A percentile compares a stretch with the other conserved stretches of the same genome.
Evolutionary conservation across 495 filamentous ascomycete genomes (phyloP).

Genomic region (Penicillium bialowiezense): DNA sequence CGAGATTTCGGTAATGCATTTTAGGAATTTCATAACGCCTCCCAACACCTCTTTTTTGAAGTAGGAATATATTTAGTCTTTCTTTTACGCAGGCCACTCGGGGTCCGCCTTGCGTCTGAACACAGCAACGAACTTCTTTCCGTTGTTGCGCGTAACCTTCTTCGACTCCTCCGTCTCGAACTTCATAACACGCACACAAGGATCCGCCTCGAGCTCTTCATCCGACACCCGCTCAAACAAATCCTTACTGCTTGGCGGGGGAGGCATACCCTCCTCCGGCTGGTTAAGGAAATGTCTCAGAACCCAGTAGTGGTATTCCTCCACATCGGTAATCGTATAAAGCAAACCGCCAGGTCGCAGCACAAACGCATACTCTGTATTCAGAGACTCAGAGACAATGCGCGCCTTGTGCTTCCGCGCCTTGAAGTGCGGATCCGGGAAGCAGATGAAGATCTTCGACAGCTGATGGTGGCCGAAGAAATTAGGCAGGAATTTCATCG

Average conservation of each 20-base stretch:
- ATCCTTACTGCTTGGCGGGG: conserved; percentile 44
- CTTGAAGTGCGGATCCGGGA: conserved; percentile 98
- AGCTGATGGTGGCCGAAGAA: conserved; percentile 79
- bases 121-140: conserved; percentile 81
- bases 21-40: conserved; percentile 15
- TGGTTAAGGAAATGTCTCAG: conserved; percentile 67
- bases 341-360: conserved; percentile 77
- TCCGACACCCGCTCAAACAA: conserved; percentile 55
- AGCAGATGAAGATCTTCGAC: conserved; percentile 91
- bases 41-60: conserved; percentile 13
- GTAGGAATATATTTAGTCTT: background rate
- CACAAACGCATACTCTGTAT: conserved; percentile 90
- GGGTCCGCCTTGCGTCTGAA: conserved; percentile 81
- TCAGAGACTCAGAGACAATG: conserved; percentile 84
- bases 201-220: conserved; percentile 67
- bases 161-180: conserved; percentile 93
- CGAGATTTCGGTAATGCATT: conserved; percentile 18
- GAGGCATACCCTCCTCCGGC: conserved; percentile 19
- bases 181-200: conserved; percentile 77
- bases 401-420: conserved; percentile 92
- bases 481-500: conserved; percentile 98
- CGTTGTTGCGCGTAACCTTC: conserved; percentile 89
- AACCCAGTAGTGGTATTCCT: conserved; percentile 93
- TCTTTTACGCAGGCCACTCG: conserved; percentile 51
- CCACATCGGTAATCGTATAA: conserved; percentile 97